These are phyloP conservation scores for Chytriomyces sp. DNA, from an alignment of 192 early-diverging fungal species.

Conservation along the genomic window DNA sequence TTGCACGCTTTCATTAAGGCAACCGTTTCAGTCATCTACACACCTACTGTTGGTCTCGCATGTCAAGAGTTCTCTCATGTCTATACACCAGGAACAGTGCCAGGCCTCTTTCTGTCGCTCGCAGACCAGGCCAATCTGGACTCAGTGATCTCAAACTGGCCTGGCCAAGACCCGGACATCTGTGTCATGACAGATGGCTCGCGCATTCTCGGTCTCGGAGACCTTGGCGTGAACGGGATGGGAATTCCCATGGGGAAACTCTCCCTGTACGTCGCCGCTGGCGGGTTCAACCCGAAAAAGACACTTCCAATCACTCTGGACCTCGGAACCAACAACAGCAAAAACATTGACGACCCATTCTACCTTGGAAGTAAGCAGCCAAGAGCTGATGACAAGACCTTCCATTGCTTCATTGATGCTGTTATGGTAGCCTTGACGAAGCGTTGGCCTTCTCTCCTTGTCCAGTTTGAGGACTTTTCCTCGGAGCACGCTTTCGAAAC, in stretches of 20 bases:
- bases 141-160: constrained; percentile 82
- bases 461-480: constrained; percentile 98
- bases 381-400: constrained; percentile 62
- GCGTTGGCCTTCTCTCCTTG: constrained; percentile 80
- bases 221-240: constrained; percentile 94
- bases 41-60: constrained; percentile 58
- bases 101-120: constrained; percentile 88
- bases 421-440: constrained; percentile 72
- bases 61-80: constrained; percentile 89
- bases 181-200: constrained; percentile 96
- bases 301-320: constrained; percentile 93
- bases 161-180: constrained; percentile 67
- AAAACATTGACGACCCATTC: constrained; percentile 82
- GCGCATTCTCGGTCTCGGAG: constrained; percentile 92
- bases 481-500: constrained; percentile 90
- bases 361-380: constrained; percentile 84
- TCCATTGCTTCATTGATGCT: constrained; percentile 83
- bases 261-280: constrained; percentile 74
- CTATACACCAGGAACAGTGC: constrained; percentile 62
- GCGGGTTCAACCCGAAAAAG: constrained; percentile 80
- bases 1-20: not conserved
- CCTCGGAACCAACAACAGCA: constrained; percentile 87
- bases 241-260: constrained; percentile 96
- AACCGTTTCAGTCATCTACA: constrained; percentile 48
- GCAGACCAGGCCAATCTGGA: constrained; percentile 75